phyloP scores from a whole-genome alignment of 805 yeast genomes.

The Candida broadrunensis region DNA sequence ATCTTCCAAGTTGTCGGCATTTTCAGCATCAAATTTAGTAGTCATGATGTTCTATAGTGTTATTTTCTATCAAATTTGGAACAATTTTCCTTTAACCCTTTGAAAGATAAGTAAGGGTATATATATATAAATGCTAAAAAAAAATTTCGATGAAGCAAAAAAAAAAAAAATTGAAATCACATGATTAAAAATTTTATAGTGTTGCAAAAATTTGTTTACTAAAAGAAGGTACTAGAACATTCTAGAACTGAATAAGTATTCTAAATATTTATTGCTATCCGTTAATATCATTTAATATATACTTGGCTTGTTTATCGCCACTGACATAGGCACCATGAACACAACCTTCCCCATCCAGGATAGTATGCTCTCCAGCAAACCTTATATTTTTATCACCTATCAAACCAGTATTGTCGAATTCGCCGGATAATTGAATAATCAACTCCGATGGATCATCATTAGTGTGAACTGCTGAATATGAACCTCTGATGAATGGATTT shows the following conservation, averaged over 20 bases:
- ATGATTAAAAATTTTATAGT: neutral
- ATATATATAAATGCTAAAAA: neutral
- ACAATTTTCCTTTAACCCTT: neutral
- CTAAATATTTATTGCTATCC: neutral
- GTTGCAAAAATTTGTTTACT: neutral
- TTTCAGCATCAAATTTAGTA: slow-evolving; percentile 71
- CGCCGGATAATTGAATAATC: slow-evolving; percentile 56
- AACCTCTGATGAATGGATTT: slow-evolving; percentile 77
- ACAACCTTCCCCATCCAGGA: slow-evolving; percentile 84
- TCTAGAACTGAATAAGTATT: neutral
- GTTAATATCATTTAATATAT: neutral
- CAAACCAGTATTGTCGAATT: slow-evolving; percentile 14
- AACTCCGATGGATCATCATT: slow-evolving; percentile 68
- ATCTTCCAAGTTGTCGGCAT: slow-evolving; percentile 85
- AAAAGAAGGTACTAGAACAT: slow-evolving; percentile 3
- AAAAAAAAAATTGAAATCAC: neutral
- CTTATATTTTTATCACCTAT: slow-evolving; percentile 48
- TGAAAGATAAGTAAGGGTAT: neutral
- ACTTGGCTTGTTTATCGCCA: slow-evolving; percentile 33
- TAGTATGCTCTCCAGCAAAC: slow-evolving; percentile 92
- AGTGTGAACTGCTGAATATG: slow-evolving; percentile 70
- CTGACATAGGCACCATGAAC: slow-evolving; percentile 88
- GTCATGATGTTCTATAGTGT: slow-evolving; percentile 18
- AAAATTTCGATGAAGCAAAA: too few relatives aligned
- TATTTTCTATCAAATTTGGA: too few relatives aligned